Evolutionary conservation across 2,329 filamentous ascomycete species (phyloP), one percentile per base, ranked within the genome.

Genomic region (Neonectria ditissima): DNA sequence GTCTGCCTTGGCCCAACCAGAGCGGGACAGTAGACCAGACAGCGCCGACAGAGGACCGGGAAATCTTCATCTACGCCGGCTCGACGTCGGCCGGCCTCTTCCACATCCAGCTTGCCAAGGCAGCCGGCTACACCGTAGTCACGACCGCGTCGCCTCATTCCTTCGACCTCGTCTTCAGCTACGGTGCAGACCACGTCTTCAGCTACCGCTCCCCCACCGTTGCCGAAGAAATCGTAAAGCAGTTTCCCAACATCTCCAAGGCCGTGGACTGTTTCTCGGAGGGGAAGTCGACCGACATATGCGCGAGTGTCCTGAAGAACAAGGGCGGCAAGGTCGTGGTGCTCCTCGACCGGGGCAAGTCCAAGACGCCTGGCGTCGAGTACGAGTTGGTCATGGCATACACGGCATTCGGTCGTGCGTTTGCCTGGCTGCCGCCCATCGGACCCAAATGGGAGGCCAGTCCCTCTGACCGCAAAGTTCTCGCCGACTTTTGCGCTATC

Each of bases 41-140:
- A 18, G 26, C 4, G 10, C 13, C 52, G n/a, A n/a, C 6, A 55
- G 41, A 14, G 2, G 13, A n/a, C 18, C 28, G n/a, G 62, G 74
- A 80, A 2, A 71, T 84, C 59, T 73, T 81, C 45, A 67, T 79
- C 51, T 87, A 84, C 80, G 85, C 84, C 13, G 86, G 84, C 6
- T 80, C 82, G 5, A 81, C 81, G 0, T 77, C 76, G 26, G 82
- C 83, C 1, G 83, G 84, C 0, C 77, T 79, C 45, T 82, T 77
- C 45, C 81, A 80, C 4, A 80, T 84, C 16, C 83, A 86, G 63
- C 73, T 85, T 1, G 79, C 80, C 9, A 73, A 76, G 18, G 78
- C 77, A 0, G 77, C 79, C 4, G 83, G 83, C 1, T 82, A 80
- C 62, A 74, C 80, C 10, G 82, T 86, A 20, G 67, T 84, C 22